These are phyloP conservation scores for Coprinopsis sp. DNA, from an alignment of 768 basidiomycete genomes.

Conservation along the genomic window DNA sequence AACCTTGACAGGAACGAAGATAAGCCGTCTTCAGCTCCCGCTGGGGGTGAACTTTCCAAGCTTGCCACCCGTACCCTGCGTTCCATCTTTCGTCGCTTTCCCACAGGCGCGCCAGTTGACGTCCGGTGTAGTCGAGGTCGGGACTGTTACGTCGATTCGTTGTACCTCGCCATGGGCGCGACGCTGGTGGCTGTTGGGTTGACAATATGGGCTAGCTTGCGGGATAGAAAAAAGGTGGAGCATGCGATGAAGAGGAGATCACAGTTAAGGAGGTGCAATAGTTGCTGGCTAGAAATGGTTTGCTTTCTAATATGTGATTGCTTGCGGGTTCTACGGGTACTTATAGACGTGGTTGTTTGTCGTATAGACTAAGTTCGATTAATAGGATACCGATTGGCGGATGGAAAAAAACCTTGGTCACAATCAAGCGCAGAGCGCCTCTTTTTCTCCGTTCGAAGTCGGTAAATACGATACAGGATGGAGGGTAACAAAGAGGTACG, in stretches of 20 bases:
- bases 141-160: constrained; percentile 54
- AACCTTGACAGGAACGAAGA: constrained; percentile 71
- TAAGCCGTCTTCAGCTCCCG: constrained; percentile 1
- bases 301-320: no score
- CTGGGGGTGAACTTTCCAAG: neutral
- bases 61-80: neutral
- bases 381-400: no score
- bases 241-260: constrained; percentile 2
- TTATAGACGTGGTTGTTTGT: no score
- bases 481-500: no score
- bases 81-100: constrained; percentile 2
- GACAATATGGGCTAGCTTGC: constrained; percentile 47
- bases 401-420: no score
- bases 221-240: constrained; percentile 36
- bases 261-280: no score
- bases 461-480: no score
- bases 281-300: no score
- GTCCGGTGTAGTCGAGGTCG: constrained; percentile 51
- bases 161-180: constrained; percentile 48
- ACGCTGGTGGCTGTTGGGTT: constrained; percentile 42
- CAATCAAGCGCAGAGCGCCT: no score
- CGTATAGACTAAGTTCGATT: no score
- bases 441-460: no score
- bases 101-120: neutral
- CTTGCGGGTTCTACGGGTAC: no score